Percentiles rank a stretch among this genome's conserved stretches.
phyloP scores from a whole-genome alignment of 345 rosid species.

The Heritiera littoralis region DNA sequence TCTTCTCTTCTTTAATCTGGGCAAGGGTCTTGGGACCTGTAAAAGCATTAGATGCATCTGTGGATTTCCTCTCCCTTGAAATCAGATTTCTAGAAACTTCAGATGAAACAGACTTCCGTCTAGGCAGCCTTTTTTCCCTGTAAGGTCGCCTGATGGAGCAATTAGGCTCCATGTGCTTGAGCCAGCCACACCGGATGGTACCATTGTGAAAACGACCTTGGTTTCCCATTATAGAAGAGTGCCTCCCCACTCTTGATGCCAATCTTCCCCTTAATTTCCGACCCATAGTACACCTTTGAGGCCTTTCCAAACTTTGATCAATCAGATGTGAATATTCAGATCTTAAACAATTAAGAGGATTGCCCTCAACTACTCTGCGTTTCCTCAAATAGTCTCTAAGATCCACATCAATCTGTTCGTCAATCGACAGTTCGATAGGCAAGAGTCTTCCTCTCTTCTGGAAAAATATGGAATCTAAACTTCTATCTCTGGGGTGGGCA shows the following conservation, averaged over 20 bases:
- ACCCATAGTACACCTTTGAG: slow-evolving; percentile 24
- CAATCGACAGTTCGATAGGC: slow-evolving; percentile 24
- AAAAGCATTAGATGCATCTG: slow-evolving; percentile 35
- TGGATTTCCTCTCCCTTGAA: slow-evolving; percentile 32
- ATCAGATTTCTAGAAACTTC: slow-evolving; percentile 31
- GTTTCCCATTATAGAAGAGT: slow-evolving; percentile 21
- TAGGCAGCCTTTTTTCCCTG: slow-evolving; percentile 29
- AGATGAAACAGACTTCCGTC: slow-evolving; percentile 25
- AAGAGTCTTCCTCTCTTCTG: slow-evolving; percentile 39
- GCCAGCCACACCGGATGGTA: slow-evolving; percentile 26
- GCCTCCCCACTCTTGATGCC: slow-evolving; percentile 35
- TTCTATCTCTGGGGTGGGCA: slow-evolving; percentile 26
- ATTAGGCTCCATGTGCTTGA: slow-evolving; percentile 22
- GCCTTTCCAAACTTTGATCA: slow-evolving; percentile 29
- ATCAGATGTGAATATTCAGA: slow-evolving; percentile 25
- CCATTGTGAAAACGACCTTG: slow-evolving; percentile 27
- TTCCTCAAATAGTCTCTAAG: slow-evolving; percentile 42
- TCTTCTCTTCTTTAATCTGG: slow-evolving; percentile 55
- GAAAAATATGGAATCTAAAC: slow-evolving; percentile 29
- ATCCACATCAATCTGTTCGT: slow-evolving; percentile 29
- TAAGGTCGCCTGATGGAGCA: slow-evolving; percentile 24
- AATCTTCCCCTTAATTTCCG: slow-evolving; percentile 32
- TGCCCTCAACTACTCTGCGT: slow-evolving; percentile 29
- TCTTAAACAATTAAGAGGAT: slow-evolving; percentile 24
- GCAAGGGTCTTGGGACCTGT: slow-evolving; percentile 57